Evolutionary conservation across 306 rosid genomes (phyloP).

Genomic region (Prunus salicina): DNA sequence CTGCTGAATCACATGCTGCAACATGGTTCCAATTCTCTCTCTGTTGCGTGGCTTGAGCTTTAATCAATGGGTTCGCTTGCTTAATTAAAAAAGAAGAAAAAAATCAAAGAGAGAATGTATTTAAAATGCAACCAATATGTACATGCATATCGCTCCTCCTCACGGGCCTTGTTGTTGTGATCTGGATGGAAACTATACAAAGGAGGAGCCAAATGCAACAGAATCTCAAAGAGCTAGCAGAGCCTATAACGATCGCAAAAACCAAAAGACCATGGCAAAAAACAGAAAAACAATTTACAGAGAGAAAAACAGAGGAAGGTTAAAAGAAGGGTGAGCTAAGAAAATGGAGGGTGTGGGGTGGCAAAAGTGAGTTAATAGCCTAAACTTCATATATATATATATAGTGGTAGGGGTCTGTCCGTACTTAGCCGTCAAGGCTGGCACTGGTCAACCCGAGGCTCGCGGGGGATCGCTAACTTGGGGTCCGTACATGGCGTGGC

Average conservation of each 20-base stretch:
- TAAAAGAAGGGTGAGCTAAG: constrained; percentile 18
- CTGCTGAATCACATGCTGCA: constrained; percentile 60
- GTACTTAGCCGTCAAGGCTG: constrained; percentile 38
- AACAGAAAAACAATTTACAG: constrained; percentile 2
- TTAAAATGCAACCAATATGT: no score
- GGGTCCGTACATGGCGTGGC: constrained; percentile 8
- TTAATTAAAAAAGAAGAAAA: not conserved
- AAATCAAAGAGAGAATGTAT: no score
- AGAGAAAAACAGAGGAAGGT: constrained; percentile 15
- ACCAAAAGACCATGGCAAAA: constrained; percentile 19
- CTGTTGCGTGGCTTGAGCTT: not conserved
- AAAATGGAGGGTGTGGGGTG: constrained; percentile 32
- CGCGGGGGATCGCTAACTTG: constrained; percentile 33
- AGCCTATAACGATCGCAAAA: not conserved
- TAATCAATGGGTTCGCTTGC: not conserved
- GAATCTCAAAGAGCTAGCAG: not conserved
- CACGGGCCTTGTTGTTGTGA: not conserved
- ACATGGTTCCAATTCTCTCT: constrained; percentile 34
- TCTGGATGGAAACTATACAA: constrained; percentile 8
- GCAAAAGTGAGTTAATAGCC: constrained; percentile 4
- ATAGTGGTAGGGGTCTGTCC: constrained; percentile 6
- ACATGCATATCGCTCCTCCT: not conserved
- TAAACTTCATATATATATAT: not conserved
- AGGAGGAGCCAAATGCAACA: constrained; percentile 8
- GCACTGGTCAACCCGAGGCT: constrained; percentile 57